Conservation (phyloP, 805 yeast genomes). For the Wickerhamomyces chaumierensis region DNA sequence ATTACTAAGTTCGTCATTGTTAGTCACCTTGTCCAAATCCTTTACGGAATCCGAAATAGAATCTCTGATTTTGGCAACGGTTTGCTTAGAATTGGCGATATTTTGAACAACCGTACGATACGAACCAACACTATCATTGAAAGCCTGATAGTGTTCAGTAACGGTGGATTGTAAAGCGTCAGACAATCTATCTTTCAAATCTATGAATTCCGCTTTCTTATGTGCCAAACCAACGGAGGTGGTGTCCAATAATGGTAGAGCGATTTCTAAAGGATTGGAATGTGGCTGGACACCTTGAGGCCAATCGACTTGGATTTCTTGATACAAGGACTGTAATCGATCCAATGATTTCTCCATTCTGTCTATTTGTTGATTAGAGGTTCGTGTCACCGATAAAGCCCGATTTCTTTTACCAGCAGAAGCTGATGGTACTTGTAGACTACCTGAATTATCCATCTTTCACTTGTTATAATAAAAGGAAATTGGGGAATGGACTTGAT, state of each 20-base stretch:
- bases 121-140: conserved; percentile 77
- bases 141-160: conserved; percentile 70
- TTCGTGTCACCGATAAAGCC: neutral
- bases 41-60: conserved; percentile 21
- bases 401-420: neutral
- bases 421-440: neutral
- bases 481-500: no score
- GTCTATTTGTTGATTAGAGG: neutral
- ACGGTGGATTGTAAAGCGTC: conserved; percentile 57
- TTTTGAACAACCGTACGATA: conserved; percentile 61
- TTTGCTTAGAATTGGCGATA: conserved; percentile 54
- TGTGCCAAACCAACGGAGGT: conserved; percentile 88
- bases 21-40: conserved; percentile 1
- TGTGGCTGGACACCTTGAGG: conserved; percentile 35
- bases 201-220: conserved; percentile 53
- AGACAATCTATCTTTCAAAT: conserved; percentile 46
- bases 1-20: conserved; percentile 13
- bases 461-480: no score
- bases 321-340: conserved; percentile 9
- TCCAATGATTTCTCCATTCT: conserved; percentile 12
- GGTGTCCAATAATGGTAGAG: conserved; percentile 72
- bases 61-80: conserved; percentile 35
- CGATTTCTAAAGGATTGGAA: conserved; percentile 77
- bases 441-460: neutral
- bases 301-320: conserved; percentile 34